Conservation (phyloP, 164 flowering plant genomes). For the Litsea cubeba region DNA sequence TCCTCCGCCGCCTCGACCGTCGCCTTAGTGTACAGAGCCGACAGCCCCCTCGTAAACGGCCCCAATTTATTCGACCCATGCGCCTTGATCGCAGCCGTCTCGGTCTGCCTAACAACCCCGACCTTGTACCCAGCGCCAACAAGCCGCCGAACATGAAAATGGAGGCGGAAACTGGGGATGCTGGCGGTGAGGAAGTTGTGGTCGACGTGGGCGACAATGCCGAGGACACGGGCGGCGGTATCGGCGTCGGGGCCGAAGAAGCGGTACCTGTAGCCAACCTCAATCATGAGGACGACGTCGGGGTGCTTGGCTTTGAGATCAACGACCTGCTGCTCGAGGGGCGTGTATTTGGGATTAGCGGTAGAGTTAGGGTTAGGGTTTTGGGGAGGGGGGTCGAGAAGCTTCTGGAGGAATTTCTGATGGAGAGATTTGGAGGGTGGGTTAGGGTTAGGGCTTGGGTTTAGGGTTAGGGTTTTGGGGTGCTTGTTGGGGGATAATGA, state of each 20-base stretch:
- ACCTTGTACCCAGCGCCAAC: conserved; percentile 85
- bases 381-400: conserved; percentile 31
- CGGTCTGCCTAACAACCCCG: conserved; percentile 94
- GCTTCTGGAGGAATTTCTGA: conserved; percentile 55
- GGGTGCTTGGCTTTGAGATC: conserved; percentile 63
- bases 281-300: conserved; percentile 88
- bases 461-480: conserved; percentile 41
- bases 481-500: conserved; percentile 18
- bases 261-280: conserved; percentile 79
- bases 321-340: conserved; percentile 78
- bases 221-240: conserved; percentile 68
- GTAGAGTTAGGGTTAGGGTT: background rate
- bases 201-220: conserved; percentile 72
- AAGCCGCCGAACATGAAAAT: conserved; percentile 79
- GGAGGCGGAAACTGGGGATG: conserved; percentile 75
- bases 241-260: conserved; percentile 89
- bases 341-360: conserved; percentile 54
- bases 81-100: conserved; percentile 87
- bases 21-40: conserved; percentile 90
- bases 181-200: conserved; percentile 86
- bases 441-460: conserved; percentile 22
- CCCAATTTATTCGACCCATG: conserved; percentile 59
- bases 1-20: conserved; percentile 85
- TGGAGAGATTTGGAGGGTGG: conserved; percentile 44
- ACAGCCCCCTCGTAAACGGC: conserved; percentile 77